A percentile compares a stretch with the other conserved stretches of the same genome.
Conservation (phyloP, 768 basidiomycete genomes). For the Cantharellus anzutake region DNA sequence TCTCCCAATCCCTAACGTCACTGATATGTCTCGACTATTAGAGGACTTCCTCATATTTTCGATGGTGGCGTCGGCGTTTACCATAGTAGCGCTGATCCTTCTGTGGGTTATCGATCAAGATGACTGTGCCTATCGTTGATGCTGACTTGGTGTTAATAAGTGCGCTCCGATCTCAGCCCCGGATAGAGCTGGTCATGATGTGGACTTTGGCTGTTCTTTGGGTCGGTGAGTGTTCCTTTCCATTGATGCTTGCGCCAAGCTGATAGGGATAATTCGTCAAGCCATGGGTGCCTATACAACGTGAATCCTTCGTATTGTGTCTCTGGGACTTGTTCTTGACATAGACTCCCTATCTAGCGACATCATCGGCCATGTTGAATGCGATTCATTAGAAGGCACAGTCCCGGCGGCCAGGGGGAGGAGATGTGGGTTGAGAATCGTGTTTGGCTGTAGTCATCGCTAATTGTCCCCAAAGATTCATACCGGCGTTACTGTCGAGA, state of each 20-base stretch:
- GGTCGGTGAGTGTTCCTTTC: no score
- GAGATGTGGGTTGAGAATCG: neutral
- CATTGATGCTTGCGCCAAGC: neutral
- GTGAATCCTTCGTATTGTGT: neutral
- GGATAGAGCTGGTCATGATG: no score
- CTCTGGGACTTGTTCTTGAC: neutral
- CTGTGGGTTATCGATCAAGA: neutral
- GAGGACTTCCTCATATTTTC: constrained; percentile 1
- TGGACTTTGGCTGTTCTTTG: no score
- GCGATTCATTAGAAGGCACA: constrained; percentile 5
- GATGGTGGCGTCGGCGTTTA: neutral
- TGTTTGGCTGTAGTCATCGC: neutral
- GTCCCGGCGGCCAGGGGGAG: neutral
- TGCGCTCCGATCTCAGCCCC: no score
- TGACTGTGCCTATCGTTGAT: no score
- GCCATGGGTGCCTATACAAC: constrained; percentile 2
- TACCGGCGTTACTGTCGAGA: constrained; percentile 5
- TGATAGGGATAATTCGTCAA: neutral
- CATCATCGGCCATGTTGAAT: constrained; percentile 7
- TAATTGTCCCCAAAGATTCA: neutral
- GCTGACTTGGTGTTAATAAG: no score
- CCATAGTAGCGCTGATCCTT: neutral
- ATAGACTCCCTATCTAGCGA: constrained; percentile 1
- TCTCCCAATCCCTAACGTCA: neutral
- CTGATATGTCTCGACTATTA: neutral